A percentile compares a stretch with the other conserved stretches of the same genome.
phyloP scores from a whole-genome alignment of 2,329 filamentous ascomycete genomes.

The Moelleriella libera region DNA sequence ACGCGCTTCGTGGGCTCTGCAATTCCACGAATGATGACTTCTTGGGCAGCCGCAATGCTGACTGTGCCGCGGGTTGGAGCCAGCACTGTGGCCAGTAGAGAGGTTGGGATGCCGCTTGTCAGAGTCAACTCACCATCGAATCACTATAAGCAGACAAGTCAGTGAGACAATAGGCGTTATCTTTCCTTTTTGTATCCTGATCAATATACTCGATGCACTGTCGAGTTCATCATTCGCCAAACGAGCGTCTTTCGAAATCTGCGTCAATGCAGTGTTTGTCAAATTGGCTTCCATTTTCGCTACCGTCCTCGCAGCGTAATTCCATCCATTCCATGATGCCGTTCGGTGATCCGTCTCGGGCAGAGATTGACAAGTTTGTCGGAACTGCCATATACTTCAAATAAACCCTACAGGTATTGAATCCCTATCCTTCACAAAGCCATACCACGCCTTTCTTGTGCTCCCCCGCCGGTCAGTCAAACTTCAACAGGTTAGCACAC shows the following conservation, averaged over 20 bases:
- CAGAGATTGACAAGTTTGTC: too few relatives aligned
- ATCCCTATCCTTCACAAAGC: background rate
- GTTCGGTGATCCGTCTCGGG: too few relatives aligned
- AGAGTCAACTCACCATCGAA: background rate
- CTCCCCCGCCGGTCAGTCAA: conserved; percentile 12
- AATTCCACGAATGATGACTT: background rate
- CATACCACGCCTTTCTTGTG: background rate
- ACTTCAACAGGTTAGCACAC: conserved; percentile 11
- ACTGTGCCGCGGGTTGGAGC: background rate
- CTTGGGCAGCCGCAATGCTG: background rate
- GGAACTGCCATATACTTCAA: background rate
- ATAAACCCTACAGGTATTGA: background rate
- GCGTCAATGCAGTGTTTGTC: too few relatives aligned
- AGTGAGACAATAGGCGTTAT: background rate
- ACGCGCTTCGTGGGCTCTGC: background rate
- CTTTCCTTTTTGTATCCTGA: background rate
- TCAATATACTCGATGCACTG: too few relatives aligned
- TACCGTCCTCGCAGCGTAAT: too few relatives aligned
- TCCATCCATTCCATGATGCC: too few relatives aligned
- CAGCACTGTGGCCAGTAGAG: background rate
- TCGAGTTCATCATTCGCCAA: too few relatives aligned
- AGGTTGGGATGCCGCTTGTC: background rate
- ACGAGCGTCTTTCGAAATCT: too few relatives aligned
- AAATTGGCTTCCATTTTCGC: too few relatives aligned
- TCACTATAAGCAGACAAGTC: background rate